Conservation (phyloP, 768 basidiomycete genomes). For the Omphalotus guepiniiformis region DNA sequence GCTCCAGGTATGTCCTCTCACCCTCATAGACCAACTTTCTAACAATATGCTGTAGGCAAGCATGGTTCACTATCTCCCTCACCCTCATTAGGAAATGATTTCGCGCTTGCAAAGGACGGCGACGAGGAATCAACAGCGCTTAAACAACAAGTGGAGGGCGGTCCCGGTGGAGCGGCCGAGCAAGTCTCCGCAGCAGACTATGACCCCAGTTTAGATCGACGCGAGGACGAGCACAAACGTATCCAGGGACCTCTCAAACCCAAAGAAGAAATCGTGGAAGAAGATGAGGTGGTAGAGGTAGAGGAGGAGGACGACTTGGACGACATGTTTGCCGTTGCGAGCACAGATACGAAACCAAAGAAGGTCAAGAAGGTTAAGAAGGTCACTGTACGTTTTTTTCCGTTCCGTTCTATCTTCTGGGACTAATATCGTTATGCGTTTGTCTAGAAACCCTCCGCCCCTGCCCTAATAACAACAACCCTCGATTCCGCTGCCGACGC, state of each 20-base stretch:
- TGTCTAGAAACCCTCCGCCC: slow-evolving; percentile 43
- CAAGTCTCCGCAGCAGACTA: slow-evolving; percentile 93
- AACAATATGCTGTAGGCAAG: slow-evolving; percentile 32
- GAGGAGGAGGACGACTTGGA: slow-evolving; percentile 87
- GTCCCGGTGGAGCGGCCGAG: slow-evolving; percentile 34
- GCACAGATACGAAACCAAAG: slow-evolving; percentile 19
- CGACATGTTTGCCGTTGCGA: slow-evolving; percentile 87
- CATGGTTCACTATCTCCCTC: slow-evolving; percentile 55
- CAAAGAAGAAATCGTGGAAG: slow-evolving; percentile 40
- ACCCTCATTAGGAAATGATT: slow-evolving; percentile 48
- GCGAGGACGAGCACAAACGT: slow-evolving; percentile 78
- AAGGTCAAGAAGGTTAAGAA: slow-evolving; percentile 57
- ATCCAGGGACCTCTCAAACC: slow-evolving; percentile 41
- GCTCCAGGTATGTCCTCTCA: slow-evolving; percentile 17
- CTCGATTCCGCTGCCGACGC: slow-evolving; percentile 89
- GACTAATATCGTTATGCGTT: slow-evolving; percentile 2
- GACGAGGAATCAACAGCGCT: slow-evolving; percentile 45
- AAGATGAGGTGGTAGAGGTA: slow-evolving; percentile 51
- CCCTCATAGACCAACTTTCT: slow-evolving; percentile 2
- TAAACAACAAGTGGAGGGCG: slow-evolving; percentile 41
- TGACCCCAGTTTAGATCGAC: slow-evolving; percentile 77
- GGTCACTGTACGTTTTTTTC: slow-evolving; percentile 38
- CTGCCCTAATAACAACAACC: slow-evolving; percentile 68
- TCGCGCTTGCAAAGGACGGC: slow-evolving; percentile 66
- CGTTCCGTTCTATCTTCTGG: neutral